Evolutionary conservation across 129 eudicot species (phyloP), one percentile per base, ranked within the genome.

Genomic region (Helianthus annuus): DNA sequence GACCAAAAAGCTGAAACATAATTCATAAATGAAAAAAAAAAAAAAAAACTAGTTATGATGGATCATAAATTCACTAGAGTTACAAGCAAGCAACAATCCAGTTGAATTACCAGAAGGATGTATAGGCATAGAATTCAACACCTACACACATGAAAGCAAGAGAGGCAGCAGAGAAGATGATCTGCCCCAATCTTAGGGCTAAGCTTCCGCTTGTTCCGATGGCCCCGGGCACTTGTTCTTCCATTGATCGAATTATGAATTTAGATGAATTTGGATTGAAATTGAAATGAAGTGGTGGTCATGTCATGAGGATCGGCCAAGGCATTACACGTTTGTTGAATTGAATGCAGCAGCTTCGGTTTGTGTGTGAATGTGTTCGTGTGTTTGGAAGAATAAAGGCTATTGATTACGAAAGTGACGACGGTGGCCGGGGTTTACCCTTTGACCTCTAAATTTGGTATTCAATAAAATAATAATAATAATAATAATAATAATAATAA

Each of bases 171-270:
- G 98, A 89, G 70, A 93, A 93, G 24, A 85, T 11, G 44, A 92
- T 85, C 52, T 93, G 98, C 15, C 97, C 98, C 24, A 93, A 68
- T 59, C 98, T 81, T 40, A 93, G 77, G 66, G 97, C 98, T 84
- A 93, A 85, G 74, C 98, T 89, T 4, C 89, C 98, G 66, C 98
- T 90, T 15, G 98, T 87, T 39, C 98, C 98, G 24, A 93, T 22
- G 59, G 97, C 80, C 16, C 98, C 97, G 27, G 97, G 92, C 72
- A 87, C 78, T 70, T 89, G 96, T 15, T 85, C 97, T 24, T 71
- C 70, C 72, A 69, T 78, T 29, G 14, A 9, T 12, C 36, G 36
- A 27, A 49, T 49, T 75, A 15, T 73, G 53, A 7, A 54, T 22
- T 3, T 12, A 0, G 40, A 15, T 42, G 77, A 15, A 60, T n/a